Evolutionary conservation across 2,329 filamentous ascomycete genomes (phyloP).

Genomic region (Colletotrichum orchidophilum): DNA sequence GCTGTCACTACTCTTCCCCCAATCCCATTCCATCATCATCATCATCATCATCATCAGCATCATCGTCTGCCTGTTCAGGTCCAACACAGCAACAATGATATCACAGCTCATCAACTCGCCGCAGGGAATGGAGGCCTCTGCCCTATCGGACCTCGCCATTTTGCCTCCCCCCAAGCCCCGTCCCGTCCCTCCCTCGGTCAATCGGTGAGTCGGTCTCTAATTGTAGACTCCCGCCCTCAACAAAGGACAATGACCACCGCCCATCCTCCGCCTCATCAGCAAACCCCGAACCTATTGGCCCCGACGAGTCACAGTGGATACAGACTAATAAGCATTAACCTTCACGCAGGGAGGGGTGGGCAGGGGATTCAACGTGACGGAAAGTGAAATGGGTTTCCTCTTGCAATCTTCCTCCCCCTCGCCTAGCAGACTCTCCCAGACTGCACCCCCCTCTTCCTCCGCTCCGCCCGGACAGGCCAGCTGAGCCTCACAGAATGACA

Average conservation of each 20-base stretch:
- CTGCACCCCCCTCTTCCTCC: neutral
- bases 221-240: neutral
- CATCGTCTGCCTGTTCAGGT: neutral
- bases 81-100: conserved; percentile 16
- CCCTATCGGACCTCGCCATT: neutral
- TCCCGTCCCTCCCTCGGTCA: neutral
- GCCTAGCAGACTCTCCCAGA: neutral
- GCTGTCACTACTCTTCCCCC: neutral
- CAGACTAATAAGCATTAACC: conserved; percentile 2
- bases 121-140: conserved; percentile 10
- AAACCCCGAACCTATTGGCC: neutral
- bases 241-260: neutral
- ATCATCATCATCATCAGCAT: conserved; percentile 2
- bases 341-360: neutral
- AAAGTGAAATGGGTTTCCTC: conserved; percentile 12
- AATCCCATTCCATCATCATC: neutral
- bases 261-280: neutral
- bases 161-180: neutral
- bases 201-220: neutral
- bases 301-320: conserved; percentile 11
- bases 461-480: conserved; percentile 21
- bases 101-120: conserved; percentile 19
- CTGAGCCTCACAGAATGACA: conserved; percentile 22
- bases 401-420: neutral
- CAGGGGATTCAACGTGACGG: neutral